A percentile compares a stretch with the other conserved stretches of the same genome.
phyloP scores from a whole-genome alignment of 208 protist genomes.

The Leishmania arabica region DNA sequence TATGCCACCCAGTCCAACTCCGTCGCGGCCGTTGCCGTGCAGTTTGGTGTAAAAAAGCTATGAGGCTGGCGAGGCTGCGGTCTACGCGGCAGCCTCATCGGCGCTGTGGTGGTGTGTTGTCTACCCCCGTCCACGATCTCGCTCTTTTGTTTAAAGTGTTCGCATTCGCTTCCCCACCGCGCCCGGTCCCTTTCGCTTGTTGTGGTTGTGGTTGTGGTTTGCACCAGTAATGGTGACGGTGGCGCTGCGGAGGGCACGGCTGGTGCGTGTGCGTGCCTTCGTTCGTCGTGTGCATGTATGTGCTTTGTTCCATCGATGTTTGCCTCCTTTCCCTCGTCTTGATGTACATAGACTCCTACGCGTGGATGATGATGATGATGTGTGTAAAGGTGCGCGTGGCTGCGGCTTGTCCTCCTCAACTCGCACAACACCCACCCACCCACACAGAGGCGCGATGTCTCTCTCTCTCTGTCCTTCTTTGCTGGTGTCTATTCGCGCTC shows the following conservation, averaged over 20 bases:
- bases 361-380: neutral
- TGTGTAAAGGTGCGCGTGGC: neutral
- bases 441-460: neutral
- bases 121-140: neutral
- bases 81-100: neutral
- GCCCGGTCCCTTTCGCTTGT: neutral
- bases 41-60: conserved; percentile 55
- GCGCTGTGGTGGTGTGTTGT: neutral
- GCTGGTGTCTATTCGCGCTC: neutral
- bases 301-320: neutral
- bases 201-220: neutral
- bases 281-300: conserved; percentile 1
- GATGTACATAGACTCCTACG: conserved; percentile 6
- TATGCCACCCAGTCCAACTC: conserved; percentile 51
- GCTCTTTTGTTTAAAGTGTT: neutral
- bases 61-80: conserved; percentile 2
- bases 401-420: neutral
- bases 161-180: neutral
- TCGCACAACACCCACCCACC: neutral
- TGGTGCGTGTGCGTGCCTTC: neutral
- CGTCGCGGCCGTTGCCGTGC: conserved; percentile 40
- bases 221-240: neutral
- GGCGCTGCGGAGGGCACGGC: neutral
- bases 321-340: neutral
- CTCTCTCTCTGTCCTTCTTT: neutral